Evolutionary conservation across 1,284 basidiomycete genomes (phyloP), one percentile per base, ranked within the genome.

Genomic region (Apiotrichum sp.): DNA sequence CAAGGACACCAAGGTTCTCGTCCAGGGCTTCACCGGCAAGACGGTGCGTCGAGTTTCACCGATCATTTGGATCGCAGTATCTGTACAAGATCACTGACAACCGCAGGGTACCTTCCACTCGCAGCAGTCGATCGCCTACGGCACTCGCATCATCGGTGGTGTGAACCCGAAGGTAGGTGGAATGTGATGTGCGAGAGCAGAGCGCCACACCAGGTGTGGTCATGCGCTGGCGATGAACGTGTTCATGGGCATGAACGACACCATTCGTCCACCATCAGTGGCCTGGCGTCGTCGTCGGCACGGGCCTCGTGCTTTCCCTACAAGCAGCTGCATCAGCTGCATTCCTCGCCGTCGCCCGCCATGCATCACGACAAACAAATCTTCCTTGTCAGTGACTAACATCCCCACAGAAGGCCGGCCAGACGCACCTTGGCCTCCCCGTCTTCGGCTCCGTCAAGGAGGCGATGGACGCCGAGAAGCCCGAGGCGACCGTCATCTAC

Each of bases 21-120:
- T 89, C 68, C 92, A 96, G 75, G 92, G 92, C 50, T 87, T 95
- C 74, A 97, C 93, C 45, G 96, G 96, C 76, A 98, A 97, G 86
- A 98, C 95, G 60, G 93, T 90, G 65, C 68, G 86, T 72, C 16
- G 22, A 56, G 55, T 53, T 59, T 55, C 56, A 47, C 59, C 50
- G 50, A 52, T 38, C 50, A 6, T 36, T 39, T 42, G 34, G 36
- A 42, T 14, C 52, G 33, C 35, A 11, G 11, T 6, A 6, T 36
- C 11, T 36, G 35, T 6, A 6, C 32, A 31, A 29, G 29, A 22
- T 3, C 14, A 35, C 55, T 60, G 52, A 58, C 44, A 33, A 65
- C 31, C 32, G 22, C 53, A 97, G 93, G 95, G 87, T 67, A 98
- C 95, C 66, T 99, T 98, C 84, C 96, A 99, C 82, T 86, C 86